Evolutionary conservation across 208 protist species (phyloP).

Genomic region (Leishmania martiniquensis): DNA sequence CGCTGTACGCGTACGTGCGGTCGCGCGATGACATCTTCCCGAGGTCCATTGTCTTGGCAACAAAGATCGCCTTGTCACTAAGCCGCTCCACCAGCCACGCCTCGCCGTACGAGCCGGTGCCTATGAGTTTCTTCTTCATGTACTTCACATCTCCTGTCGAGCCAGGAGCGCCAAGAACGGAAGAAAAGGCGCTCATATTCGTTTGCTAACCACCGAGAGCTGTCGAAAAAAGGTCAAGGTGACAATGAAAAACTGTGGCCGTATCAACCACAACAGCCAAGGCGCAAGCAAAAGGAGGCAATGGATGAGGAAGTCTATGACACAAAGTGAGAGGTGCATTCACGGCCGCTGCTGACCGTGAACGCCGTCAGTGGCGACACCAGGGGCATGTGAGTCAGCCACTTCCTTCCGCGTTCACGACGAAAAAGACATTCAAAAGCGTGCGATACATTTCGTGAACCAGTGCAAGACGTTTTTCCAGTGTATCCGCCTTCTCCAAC

Average conservation of each 20-base stretch:
- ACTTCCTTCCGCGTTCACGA: no score
- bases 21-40: slow-evolving; percentile 86
- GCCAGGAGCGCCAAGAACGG: slow-evolving; percentile 51
- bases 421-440: no score
- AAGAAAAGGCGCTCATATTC: slow-evolving; percentile 32
- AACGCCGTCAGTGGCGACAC: no score
- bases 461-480: no score
- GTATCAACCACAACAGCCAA: neutral
- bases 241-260: neutral
- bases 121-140: slow-evolving; percentile 80
- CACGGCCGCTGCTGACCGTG: neutral
- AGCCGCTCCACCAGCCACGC: slow-evolving; percentile 77
- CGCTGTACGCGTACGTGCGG: slow-evolving; percentile 81
- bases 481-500: no score
- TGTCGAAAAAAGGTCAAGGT: neutral
- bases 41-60: slow-evolving; percentile 86
- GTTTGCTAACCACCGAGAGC: neutral
- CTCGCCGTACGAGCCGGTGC: slow-evolving; percentile 87
- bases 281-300: neutral
- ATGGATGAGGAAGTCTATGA: no score
- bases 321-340: neutral
- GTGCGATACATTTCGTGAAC: no score
- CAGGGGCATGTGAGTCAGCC: neutral
- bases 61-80: slow-evolving; percentile 67
- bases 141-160: slow-evolving; percentile 62